Evolutionary conservation across 331 rosid species (phyloP).

Genomic region (Pyracantha coccinea): DNA sequence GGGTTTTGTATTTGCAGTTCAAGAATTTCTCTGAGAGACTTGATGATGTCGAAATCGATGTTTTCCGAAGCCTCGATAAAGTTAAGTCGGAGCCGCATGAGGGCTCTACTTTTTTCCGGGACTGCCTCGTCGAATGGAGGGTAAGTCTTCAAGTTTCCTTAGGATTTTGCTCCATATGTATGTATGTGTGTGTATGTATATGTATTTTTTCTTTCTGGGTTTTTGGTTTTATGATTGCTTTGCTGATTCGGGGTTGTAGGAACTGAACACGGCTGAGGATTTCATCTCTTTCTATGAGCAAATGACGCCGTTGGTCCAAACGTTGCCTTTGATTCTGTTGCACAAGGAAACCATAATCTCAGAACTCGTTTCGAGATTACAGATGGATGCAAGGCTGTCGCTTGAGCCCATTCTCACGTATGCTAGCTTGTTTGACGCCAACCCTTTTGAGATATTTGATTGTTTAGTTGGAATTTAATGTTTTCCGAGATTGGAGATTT

Average conservation of each 20-base stretch:
- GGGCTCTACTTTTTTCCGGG: conserved; percentile 78
- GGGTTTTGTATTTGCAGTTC: conserved; percentile 38
- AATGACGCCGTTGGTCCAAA: conserved; percentile 55
- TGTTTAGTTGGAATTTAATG: not conserved
- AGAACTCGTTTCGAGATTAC: conserved; percentile 59
- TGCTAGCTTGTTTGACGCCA: conserved; percentile 3
- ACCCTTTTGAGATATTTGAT: not conserved
- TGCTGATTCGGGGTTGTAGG: conserved; percentile 28
- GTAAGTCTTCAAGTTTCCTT: conserved; percentile 24
- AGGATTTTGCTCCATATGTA: not conserved
- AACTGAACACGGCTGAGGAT: conserved; percentile 84
- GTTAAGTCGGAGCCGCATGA: conserved; percentile 65
- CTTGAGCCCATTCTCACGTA: conserved; percentile 79
- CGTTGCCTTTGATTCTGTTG: conserved; percentile 64
- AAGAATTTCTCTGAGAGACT: conserved; percentile 56
- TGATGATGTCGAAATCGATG: conserved; percentile 63
- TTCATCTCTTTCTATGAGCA: conserved; percentile 75
- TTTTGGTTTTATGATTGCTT: not conserved
- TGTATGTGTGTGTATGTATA: too few species aligned
- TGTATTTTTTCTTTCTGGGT: not conserved
- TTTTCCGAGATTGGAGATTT: conserved; percentile 8
- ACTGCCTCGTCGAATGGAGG: conserved; percentile 87
- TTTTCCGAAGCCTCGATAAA: conserved; percentile 57
- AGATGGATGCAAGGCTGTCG: conserved; percentile 73
- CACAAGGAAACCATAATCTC: conserved; percentile 63